phyloP scores from a whole-genome alignment of 176 grass and related monocot genomes.

The Musa schizocarpa region DNA sequence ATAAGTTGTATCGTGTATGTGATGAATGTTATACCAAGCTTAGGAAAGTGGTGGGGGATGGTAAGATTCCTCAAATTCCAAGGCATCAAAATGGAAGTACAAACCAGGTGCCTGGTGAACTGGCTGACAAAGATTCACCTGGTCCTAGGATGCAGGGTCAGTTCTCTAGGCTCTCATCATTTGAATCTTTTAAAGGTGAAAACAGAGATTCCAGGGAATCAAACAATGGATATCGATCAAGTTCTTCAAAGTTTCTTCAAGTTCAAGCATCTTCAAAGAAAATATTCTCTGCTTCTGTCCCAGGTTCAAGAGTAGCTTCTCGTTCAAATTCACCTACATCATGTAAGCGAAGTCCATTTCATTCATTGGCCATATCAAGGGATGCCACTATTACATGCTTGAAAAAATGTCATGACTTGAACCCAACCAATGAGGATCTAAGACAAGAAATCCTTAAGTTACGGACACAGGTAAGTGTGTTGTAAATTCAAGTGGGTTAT shows the following conservation, averaged over 20 bases:
- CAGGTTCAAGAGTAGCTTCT: slow-evolving; percentile 35
- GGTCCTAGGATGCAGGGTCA: slow-evolving; percentile 26
- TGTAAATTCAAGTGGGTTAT: neutral
- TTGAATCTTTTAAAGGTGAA: slow-evolving; percentile 38
- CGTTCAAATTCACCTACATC: slow-evolving; percentile 32
- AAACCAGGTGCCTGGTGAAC: slow-evolving; percentile 25
- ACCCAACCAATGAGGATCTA: slow-evolving; percentile 33
- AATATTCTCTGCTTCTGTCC: slow-evolving; percentile 40
- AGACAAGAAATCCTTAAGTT: slow-evolving; percentile 31
- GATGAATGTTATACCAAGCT: slow-evolving; percentile 56
- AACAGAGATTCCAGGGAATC: slow-evolving; percentile 19
- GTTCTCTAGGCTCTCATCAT: slow-evolving; percentile 39
- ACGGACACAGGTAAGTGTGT: no score
- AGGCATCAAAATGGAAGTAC: slow-evolving; percentile 28
- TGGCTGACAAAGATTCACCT: slow-evolving; percentile 27
- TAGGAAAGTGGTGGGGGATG: slow-evolving; percentile 15
- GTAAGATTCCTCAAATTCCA: slow-evolving; percentile 18
- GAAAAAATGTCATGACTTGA: slow-evolving; percentile 22
- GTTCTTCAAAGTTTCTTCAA: slow-evolving; percentile 24
- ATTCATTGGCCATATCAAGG: slow-evolving; percentile 16
- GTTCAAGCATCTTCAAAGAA: slow-evolving; percentile 37
- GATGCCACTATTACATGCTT: slow-evolving; percentile 22
- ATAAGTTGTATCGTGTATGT: slow-evolving; percentile 60
- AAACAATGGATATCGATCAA: slow-evolving; percentile 29
- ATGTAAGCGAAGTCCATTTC: slow-evolving; percentile 31